Conservation (phyloP, 495 filamentous ascomycete genomes). For the Aspergillus nidulans region DNA sequence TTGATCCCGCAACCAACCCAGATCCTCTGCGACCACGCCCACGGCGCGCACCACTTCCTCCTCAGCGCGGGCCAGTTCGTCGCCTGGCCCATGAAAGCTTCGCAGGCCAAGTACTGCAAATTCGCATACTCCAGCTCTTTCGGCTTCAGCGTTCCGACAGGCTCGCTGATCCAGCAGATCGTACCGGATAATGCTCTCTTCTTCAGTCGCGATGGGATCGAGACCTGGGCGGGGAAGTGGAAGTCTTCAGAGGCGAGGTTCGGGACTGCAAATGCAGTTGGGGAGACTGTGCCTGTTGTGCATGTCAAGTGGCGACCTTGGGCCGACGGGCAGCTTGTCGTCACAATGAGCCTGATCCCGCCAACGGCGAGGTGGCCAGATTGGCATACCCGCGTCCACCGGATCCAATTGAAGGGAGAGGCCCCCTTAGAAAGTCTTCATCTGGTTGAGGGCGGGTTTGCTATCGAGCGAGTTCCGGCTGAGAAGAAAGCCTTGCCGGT, state of each 20-base stretch:
- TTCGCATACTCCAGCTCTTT: conserved; percentile 7
- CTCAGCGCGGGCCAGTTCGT: conserved; percentile 10
- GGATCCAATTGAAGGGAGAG: not conserved
- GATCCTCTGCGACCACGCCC: not conserved
- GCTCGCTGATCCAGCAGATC: conserved; percentile 1
- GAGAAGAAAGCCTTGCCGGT: not conserved
- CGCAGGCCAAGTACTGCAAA: conserved; percentile 7
- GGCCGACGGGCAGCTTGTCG: not conserved
- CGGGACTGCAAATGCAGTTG: too few relatives aligned
- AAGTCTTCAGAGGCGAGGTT: not conserved
- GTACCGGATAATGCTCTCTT: conserved; percentile 4
- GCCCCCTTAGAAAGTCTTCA: not conserved
- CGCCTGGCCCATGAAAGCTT: conserved; percentile 10
- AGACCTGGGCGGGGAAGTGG: conserved; percentile 9
- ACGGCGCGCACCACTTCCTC: not conserved
- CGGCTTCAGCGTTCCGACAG: conserved; percentile 4
- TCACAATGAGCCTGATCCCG: not conserved
- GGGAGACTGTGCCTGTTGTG: not conserved
- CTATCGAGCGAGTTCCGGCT: not conserved
- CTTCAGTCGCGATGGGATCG: not conserved
- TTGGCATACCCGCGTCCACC: conserved; percentile 4
- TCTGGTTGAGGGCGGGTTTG: conserved; percentile 8
- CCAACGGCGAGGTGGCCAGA: conserved; percentile 4
- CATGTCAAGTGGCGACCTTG: conserved; percentile 1
- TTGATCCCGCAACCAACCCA: not conserved